Evolutionary conservation across 768 basidiomycete species (phyloP).

Genomic region (Leccinum subtestaceum): DNA sequence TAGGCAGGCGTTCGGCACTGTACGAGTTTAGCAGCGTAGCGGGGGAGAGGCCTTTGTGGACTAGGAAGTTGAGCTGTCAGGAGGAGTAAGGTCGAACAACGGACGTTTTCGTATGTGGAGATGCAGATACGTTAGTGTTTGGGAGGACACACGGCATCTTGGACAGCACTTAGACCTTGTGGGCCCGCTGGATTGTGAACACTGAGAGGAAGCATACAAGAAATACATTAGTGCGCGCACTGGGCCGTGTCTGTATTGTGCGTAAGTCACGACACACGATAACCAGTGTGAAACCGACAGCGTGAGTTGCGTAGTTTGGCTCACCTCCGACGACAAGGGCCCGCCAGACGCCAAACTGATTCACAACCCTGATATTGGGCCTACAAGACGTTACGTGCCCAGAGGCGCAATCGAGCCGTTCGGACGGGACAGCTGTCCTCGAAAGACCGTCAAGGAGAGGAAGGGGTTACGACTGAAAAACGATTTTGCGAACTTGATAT

Average conservation of each 20-base stretch:
- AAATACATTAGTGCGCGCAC: neutral
- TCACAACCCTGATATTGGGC: constrained; percentile 47
- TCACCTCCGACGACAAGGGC: constrained; percentile 48
- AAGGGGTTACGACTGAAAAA: constrained; percentile 2
- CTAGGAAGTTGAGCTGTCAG: too few species aligned
- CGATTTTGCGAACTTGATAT: constrained; percentile 31
- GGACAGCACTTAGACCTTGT: constrained; percentile 38
- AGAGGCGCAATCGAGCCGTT: too few species aligned
- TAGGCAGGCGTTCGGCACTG: too few species aligned
- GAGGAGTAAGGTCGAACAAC: too few species aligned
- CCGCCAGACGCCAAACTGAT: constrained; percentile 37
- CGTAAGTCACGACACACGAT: neutral
- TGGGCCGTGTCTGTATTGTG: constrained; percentile 46
- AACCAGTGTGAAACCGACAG: neutral
- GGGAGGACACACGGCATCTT: constrained; percentile 36
- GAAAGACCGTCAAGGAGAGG: too few species aligned
- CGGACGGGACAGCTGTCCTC: neutral
- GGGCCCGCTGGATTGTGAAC: constrained; percentile 23
- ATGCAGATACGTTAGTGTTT: neutral
- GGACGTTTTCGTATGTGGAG: too few species aligned
- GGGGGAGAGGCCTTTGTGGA: too few species aligned
- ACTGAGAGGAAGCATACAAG: constrained; percentile 1
- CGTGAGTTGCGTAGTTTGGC: neutral
- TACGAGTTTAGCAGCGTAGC: too few species aligned
- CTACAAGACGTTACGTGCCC: constrained; percentile 18